These are phyloP conservation scores for Hypoxylon sp. DNA, from an alignment of 2,329 filamentous ascomycete genomes.

Conservation along the genomic window DNA sequence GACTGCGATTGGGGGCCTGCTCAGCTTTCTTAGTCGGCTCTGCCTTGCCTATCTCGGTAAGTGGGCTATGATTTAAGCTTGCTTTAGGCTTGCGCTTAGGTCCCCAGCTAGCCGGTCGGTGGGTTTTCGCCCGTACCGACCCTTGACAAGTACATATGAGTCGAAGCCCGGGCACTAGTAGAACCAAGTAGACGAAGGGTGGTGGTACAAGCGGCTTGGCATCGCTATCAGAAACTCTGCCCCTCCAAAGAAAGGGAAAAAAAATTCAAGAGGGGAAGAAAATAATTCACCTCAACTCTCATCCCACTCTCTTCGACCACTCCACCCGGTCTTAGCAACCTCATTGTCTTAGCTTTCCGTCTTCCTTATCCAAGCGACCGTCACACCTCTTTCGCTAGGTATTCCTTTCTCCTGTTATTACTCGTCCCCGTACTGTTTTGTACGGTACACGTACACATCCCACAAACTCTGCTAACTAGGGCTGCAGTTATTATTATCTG, in stretches of 20 bases:
- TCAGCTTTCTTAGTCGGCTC: conserved; percentile 7
- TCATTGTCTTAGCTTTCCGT: conserved; percentile 42
- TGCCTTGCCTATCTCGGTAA: conserved; percentile 43
- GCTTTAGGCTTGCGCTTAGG: conserved; percentile 37
- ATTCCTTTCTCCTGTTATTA: conserved; percentile 18
- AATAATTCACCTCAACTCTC: conserved; percentile 40
- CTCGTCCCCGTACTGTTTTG: conserved; percentile 20
- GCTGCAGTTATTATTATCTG: conserved; percentile 42
- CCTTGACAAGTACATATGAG: conserved; percentile 16
- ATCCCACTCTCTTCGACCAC: conserved; percentile 44
- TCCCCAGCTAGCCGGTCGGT: conserved; percentile 40
- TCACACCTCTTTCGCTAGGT: conserved; percentile 37
- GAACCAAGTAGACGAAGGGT: conserved; percentile 21
- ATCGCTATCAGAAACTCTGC: conserved; percentile 31
- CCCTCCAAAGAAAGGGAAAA: conserved; percentile 37
- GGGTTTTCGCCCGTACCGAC: conserved; percentile 33
- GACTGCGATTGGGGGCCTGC: neutral
- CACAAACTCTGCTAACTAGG: conserved; percentile 37
- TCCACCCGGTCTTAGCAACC: conserved; percentile 38
- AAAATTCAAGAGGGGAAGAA: conserved; percentile 35
- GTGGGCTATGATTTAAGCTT: conserved; percentile 45
- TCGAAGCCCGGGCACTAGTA: neutral
- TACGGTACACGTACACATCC: conserved; percentile 40
- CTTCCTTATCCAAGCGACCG: conserved; percentile 35
- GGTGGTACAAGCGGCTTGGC: conserved; percentile 18